These are phyloP conservation scores for Tephrocybe sp. DNA, from an alignment of 768 basidiomycete genomes.

Conservation along the genomic window DNA sequence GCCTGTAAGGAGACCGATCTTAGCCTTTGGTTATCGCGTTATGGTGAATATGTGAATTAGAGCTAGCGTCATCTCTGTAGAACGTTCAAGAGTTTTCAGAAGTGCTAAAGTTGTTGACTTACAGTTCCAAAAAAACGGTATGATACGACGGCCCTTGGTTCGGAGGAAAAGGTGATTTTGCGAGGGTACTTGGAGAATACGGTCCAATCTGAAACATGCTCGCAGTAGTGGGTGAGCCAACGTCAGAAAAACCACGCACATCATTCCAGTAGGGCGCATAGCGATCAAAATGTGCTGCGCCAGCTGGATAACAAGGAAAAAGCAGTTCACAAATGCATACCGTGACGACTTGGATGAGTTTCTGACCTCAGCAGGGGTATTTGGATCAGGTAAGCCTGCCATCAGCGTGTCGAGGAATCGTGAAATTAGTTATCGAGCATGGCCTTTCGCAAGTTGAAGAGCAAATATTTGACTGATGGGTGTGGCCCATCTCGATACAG, in stretches of 20 bases:
- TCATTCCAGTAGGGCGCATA: conserved; percentile 76
- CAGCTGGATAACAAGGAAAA: conserved; percentile 41
- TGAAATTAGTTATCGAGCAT: conserved; percentile 73
- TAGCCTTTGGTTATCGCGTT: conserved; percentile 24
- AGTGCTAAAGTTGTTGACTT: conserved; percentile 19
- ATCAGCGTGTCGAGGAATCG: conserved; percentile 82
- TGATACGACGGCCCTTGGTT: conserved; percentile 68
- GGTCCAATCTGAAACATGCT: conserved; percentile 61
- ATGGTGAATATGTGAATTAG: conserved; percentile 40
- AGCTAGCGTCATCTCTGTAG: conserved; percentile 41
- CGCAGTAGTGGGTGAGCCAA: not conserved
- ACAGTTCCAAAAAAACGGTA: conserved; percentile 49
- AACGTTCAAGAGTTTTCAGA: not conserved
- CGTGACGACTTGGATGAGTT: conserved; percentile 5
- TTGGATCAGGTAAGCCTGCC: conserved; percentile 63
- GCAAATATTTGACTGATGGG: conserved; percentile 65
- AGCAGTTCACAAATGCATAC: conserved; percentile 2
- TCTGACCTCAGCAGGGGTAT: conserved; percentile 49
- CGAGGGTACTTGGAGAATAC: conserved; percentile 73
- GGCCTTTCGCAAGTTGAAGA: conserved; percentile 65
- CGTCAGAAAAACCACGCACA: conserved; percentile 38
- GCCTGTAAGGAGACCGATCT: conserved; percentile 40
- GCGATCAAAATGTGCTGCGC: conserved; percentile 74
- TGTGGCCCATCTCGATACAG: conserved; percentile 14
- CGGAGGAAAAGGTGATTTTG: conserved; percentile 71